A percentile compares a stretch with the other conserved stretches of the same genome.
Conservation (phyloP, 495 filamentous ascomycete genomes). For the Podospora pseudopauciseta region DNA sequence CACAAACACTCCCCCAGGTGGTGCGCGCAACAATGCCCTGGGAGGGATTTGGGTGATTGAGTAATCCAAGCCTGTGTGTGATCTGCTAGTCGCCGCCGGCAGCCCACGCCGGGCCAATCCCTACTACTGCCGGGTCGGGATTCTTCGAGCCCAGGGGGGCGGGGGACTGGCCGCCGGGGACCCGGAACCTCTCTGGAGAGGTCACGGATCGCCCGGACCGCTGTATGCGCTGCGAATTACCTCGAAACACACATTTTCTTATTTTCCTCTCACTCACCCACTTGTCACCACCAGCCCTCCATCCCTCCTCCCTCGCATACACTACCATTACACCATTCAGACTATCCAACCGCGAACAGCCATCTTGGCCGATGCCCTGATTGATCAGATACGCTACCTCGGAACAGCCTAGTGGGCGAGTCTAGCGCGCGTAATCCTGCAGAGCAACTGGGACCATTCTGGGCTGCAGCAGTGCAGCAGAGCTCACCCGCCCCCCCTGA, state of each 20-base stretch:
- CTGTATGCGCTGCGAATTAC: conserved; percentile 13
- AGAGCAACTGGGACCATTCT: background rate
- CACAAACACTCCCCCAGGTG: background rate
- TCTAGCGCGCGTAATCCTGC: background rate
- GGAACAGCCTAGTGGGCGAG: background rate
- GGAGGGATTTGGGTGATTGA: background rate
- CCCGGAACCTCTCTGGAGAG: conserved; percentile 17
- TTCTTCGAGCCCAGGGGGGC: conserved; percentile 5
- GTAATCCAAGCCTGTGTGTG: background rate
- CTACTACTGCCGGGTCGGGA: conserved; percentile 16
- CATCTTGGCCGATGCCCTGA: conserved; percentile 7
- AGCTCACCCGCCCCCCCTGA: background rate
- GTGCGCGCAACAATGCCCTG: background rate
- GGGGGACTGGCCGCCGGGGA: conserved; percentile 19
- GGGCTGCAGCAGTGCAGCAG: background rate
- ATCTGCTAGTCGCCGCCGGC: conserved; percentile 14
- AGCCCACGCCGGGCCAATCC: conserved; percentile 19
- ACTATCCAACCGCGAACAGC: background rate
- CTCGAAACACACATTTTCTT: no score
- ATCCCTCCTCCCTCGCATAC: no score
- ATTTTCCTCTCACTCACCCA: no score
- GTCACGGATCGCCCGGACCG: conserved; percentile 25
- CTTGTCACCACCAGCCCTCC: no score
- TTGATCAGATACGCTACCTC: background rate
- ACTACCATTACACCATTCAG: background rate